Evolutionary conservation across 306 rosid genomes (phyloP), one percentile per base, ranked within the genome.

Genomic region (Lithocarpus polystachyus): DNA sequence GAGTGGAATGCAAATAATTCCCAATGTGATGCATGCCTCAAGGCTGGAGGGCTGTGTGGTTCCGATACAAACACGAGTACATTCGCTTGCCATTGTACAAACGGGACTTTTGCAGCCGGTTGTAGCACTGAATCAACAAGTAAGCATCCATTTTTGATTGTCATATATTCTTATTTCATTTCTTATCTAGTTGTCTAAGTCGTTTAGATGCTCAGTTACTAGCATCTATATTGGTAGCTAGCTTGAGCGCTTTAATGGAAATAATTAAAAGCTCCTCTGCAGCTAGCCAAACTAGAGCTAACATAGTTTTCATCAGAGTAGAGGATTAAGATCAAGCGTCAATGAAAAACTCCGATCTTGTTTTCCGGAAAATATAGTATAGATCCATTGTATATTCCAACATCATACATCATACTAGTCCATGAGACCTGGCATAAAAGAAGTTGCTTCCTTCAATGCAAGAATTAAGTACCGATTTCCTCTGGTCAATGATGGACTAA

Each of bases 11-110:
- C 82, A 31, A 83, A 76, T 23, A 85, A 83, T 18, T 37, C 15
- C 56, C 45, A 74, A 78, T 92, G 96, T 61, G 43, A 55, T 26
- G 72, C 28, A n/a, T 91, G 98, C 73, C 37, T 2, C 65, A 37
- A 4, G 1, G 79, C 87, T 4, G 86, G 81, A 7, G 94, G 97
- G 33, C 22, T 68, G 24, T 93, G 97, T 72, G 92, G 91, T 53
- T 76, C 69, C 48, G 53, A 80, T 40, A 28, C 31, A 6, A 74
- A 8, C 48, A 75, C 93, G 35, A 3, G 53, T 59, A 74, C 48
- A 37, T 89, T 93, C 75, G 17, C 83, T 59, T 93, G 98, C 80
- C 81, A 79, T 29, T 89, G 95, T 62, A 48, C 17, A 56, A 78
- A 78, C 31, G 90, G 94, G 56, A 62, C 87, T 59, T 76, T 28